Evolutionary conservation across 345 rosid genomes (phyloP), one percentile per base, ranked within the genome.

Genomic region (Corchorus capsularis): DNA sequence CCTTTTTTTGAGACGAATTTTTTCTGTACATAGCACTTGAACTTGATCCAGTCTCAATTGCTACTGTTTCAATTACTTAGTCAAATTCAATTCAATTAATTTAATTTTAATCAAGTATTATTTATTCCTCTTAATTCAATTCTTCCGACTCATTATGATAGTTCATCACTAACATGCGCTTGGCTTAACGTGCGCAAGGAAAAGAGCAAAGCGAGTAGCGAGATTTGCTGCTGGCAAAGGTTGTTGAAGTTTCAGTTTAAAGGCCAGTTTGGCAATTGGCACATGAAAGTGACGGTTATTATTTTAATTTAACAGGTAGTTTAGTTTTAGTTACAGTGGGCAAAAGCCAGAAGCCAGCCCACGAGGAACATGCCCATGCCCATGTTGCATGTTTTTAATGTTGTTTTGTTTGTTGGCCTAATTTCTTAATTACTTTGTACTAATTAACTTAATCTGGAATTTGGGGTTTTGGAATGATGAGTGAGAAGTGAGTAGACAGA

Each of bases 21-120:
- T 41, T 46, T 75, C 22, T 66, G 56, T 77, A 77, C 54, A 81
- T 81, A 45, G 62, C 53, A 67, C 53, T 77, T 47, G 80, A 46
- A 65, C 59, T 55, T 73, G 43, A 46, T 69, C 71, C 71, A 19
- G 43, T 62, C 19, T 12, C 52, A 55, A 55, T 60, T 54, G 56
- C 43, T 35, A 35, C 10, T 35, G 61, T 61, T 16, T 17, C 15
- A 32, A 59, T 60, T 61, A 60, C 17, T 61, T 50, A 32, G 9
- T 61, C 19, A 32, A 32, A 73, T 63, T 73, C 59, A 8, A 80
- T 80, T 76, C 67, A 71, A 71, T 71, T 76, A 6, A 73, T 73
- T 72, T 27, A 19, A 63, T 64, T 79, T 34, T 27, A 27, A 27
- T 27, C 1, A 27, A 27, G 27, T 0, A 27, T 27, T 27, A 27